Evolutionary conservation across 164 flowering plant species (phyloP), one percentile per base, ranked within the genome.

Genomic region (Saururus chinensis): DNA sequence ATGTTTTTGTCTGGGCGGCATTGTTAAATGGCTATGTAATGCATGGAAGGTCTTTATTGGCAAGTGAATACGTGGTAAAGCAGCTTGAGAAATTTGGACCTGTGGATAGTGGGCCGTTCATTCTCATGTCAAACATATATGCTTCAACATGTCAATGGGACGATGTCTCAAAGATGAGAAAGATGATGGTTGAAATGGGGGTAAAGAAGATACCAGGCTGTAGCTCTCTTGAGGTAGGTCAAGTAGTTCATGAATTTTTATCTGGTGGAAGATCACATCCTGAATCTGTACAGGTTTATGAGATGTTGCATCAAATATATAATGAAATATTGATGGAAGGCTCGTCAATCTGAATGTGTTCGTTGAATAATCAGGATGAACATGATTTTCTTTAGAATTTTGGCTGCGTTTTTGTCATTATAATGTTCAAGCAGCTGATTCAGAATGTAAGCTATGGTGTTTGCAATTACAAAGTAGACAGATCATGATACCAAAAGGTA

Each of bases 201-300:
- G 66, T 58, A 53, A 63, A 16, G 57, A 68, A 68, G 66, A 68
- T 57, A 21, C 71, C 71, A 4, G 71, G 71, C 14, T 68, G 71
- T 59, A 68, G 71, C 61, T 63, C 59, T 25, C 63, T 63, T 58
- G 71, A 68, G 53, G 66, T 68, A 1, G 59, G 57, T 68, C 55
- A 51, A 22, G 30, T 23, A 9, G 71, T 63, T 24, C 71, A 63
- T 62, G 70, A 68, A 51, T 68, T 68, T 57, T 62, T 68, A 48
- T 56, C 60, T 14, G 70, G 70, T 49, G 70, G 54, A 22, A 62
- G 37, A 10, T 49, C 23, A 14, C 66, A 68, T 62, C 58, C 53
- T 37, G 53, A 56, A 26, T 55, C 40, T 37, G 14, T 13, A 21
- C 19, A 57, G 37, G 49, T 68, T 20, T 62, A 68, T 56, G 42